These are phyloP conservation scores for Agroathelia rolfsii DNA, from an alignment of 1,284 basidiomycete species.

Conservation along the genomic window DNA sequence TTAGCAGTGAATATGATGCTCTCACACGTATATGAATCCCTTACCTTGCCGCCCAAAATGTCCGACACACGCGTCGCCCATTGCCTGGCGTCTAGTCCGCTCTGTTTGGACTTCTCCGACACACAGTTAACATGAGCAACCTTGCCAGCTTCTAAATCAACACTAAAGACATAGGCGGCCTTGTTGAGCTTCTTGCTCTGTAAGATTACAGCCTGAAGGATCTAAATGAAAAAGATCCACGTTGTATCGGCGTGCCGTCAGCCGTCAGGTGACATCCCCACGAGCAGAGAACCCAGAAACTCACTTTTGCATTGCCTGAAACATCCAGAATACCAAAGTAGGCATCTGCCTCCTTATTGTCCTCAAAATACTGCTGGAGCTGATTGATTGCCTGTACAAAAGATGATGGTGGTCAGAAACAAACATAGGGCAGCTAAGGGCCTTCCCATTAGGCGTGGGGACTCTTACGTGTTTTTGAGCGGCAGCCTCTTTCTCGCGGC, in stretches of 20 bases:
- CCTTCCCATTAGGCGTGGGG: not conserved
- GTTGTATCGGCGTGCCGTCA: not conserved
- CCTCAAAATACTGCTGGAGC: constrained; percentile 65
- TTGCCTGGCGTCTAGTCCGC: constrained; percentile 67
- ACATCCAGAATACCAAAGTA: constrained; percentile 68
- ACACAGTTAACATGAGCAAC: constrained; percentile 87
- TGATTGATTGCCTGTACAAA: constrained; percentile 58
- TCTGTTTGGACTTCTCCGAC: constrained; percentile 50
- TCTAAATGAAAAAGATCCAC: constrained; percentile 29
- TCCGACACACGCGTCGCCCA: constrained; percentile 79
- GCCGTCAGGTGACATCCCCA: not conserved
- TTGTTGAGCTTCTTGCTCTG: constrained; percentile 77
- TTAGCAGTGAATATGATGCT: constrained; percentile 8
- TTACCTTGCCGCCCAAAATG: constrained; percentile 81
- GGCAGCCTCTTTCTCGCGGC: constrained; percentile 74
- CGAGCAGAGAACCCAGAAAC: not conserved
- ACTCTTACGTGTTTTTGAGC: constrained; percentile 68
- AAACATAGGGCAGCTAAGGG: constrained; percentile 4
- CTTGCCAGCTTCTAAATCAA: constrained; percentile 60
- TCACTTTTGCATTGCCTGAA: constrained; percentile 75
- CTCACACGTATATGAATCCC: constrained; percentile 9
- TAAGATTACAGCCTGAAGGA: constrained; percentile 65
- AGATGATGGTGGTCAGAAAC: constrained; percentile 1
- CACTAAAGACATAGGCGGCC: constrained; percentile 83
- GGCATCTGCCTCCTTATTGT: constrained; percentile 58